phyloP scores from a whole-genome alignment of 2,329 filamentous ascomycete species.

The Leptosphaerulina australis region DNA sequence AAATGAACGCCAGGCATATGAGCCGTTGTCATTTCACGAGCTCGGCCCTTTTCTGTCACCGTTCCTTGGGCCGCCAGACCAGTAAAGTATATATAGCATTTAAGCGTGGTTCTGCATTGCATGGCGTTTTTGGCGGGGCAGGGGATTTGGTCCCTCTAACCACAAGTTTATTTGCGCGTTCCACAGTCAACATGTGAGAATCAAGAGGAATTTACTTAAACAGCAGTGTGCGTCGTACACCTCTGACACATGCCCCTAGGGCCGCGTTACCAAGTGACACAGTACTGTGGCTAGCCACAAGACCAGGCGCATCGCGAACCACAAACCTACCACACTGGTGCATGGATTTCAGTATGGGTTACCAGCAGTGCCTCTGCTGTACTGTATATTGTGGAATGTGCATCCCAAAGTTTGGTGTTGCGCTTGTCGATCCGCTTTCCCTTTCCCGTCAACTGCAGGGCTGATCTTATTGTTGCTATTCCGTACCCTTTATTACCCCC shows the following conservation, averaged over 20 bases:
- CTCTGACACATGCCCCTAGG: background rate
- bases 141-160: background rate
- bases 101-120: conserved; percentile 29
- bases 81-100: conserved; percentile 11
- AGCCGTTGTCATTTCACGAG: conserved; percentile 1
- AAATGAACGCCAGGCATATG: background rate
- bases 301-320: background rate
- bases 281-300: background rate
- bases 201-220: background rate
- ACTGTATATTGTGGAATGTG: conserved; percentile 1
- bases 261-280: conserved; percentile 1
- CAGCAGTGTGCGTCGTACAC: background rate
- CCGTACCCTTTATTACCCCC: conserved; percentile 13
- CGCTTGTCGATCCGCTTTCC: conserved; percentile 18
- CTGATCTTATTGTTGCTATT: conserved; percentile 5
- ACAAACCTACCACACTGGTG: background rate
- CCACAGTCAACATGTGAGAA: background rate
- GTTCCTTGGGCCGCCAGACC: background rate
- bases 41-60: conserved; percentile 4
- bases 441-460: background rate
- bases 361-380: conserved; percentile 10
- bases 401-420: conserved; percentile 1
- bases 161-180: conserved; percentile 8
- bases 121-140: conserved; percentile 25
- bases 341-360: conserved; percentile 3